phyloP scores from a whole-genome alignment of 441 rosid genomes.

The Biscutella auriculata region DNA sequence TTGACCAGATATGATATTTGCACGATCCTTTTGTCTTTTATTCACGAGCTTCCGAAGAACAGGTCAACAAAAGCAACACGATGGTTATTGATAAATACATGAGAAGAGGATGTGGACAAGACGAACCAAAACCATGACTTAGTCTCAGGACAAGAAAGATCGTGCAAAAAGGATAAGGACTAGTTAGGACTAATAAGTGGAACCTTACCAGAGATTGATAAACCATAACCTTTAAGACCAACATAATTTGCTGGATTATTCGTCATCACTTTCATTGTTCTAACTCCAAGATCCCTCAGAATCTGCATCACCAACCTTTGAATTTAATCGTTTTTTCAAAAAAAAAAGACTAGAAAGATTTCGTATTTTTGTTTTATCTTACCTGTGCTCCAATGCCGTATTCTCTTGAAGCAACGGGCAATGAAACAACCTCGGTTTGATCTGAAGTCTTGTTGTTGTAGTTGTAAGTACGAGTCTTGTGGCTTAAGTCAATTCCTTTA shows the following conservation, averaged over 20 bases:
- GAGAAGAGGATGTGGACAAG: no score
- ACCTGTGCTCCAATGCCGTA: conserved; percentile 62
- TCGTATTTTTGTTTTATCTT: neutral
- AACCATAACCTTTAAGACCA: conserved; percentile 82
- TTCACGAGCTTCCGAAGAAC: no score
- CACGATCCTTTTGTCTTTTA: no score
- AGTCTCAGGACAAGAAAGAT: no score
- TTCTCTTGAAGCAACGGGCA: conserved; percentile 48
- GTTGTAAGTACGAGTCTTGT: conserved; percentile 44
- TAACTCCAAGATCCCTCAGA: conserved; percentile 63
- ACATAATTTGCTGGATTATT: conserved; percentile 65
- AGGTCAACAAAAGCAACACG: no score
- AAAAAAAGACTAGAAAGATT: no score
- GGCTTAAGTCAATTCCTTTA: conserved; percentile 46
- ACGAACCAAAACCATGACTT: no score
- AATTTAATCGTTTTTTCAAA: no score
- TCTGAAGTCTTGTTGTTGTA: conserved; percentile 36
- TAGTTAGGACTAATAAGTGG: conserved; percentile 37
- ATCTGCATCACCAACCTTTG: conserved; percentile 33
- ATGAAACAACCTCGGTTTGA: conserved; percentile 33
- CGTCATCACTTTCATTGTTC: conserved; percentile 70
- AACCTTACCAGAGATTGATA: conserved; percentile 63
- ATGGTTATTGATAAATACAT: no score
- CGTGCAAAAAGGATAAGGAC: no score
- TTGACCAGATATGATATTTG: no score